phyloP scores from a whole-genome alignment of 176 grass and related monocot species.

The Aegilops sharonensis region DNA sequence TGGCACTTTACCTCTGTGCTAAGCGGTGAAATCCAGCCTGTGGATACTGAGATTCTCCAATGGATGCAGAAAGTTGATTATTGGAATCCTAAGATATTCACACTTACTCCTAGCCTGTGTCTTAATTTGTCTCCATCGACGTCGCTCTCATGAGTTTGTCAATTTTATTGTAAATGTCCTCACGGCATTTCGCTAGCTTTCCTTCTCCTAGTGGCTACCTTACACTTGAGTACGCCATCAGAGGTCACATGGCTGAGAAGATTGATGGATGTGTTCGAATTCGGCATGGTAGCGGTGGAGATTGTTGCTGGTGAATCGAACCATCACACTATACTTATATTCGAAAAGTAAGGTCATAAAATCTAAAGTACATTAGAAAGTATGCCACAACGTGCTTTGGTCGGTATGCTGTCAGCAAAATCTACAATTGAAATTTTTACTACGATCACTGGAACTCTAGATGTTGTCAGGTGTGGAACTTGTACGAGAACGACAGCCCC shows the following conservation, averaged over 20 bases:
- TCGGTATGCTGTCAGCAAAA: too few species aligned
- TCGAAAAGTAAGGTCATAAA: not conserved
- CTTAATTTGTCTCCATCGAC: not conserved
- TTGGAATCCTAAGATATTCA: constrained; percentile 66
- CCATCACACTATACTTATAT: constrained; percentile 23
- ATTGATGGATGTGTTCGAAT: constrained; percentile 39
- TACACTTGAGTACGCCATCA: constrained; percentile 58
- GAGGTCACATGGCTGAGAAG: constrained; percentile 62
- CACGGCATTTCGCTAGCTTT: not conserved
- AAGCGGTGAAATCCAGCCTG: constrained; percentile 56
- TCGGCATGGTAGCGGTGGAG: constrained; percentile 44
- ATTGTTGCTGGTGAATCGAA: constrained; percentile 40
- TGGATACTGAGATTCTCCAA: constrained; percentile 42
- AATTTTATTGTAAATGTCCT: not conserved
- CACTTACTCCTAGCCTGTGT: constrained; percentile 9
- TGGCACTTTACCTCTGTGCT: not conserved
- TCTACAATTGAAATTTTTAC: not conserved
- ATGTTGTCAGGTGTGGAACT: not conserved
- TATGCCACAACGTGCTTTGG: too few species aligned
- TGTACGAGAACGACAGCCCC: too few species aligned
- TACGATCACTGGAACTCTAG: not conserved
- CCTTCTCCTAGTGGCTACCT: constrained; percentile 54
- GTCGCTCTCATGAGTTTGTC: not conserved
- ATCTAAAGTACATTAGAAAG: too few species aligned
- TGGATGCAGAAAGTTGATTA: constrained; percentile 85